Base-by-base conservation (phyloP, 371 early-diverging fungal species). In the Lichtheimia ornata region DNA sequence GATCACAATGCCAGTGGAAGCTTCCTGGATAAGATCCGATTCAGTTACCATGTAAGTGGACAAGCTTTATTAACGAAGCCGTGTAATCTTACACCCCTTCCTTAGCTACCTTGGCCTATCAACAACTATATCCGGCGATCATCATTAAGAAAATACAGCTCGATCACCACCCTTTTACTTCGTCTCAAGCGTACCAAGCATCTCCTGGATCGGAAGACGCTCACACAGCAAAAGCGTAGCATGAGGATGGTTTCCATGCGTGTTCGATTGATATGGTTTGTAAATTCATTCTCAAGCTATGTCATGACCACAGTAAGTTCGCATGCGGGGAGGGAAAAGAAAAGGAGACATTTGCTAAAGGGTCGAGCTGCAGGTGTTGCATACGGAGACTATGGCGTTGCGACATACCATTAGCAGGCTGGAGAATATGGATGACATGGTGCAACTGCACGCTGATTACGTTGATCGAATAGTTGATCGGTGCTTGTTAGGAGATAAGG, bases 161-260 rank as follows among this genome's bases (percentile, higher is more conserved):
- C 64, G 17, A 68, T 82, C 17, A 55, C 58, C 1, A 58, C 63
- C 1, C 69, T 82, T 14, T 22, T 82, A 13, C 53, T 80, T 5
- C 71, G 79, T 24, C 42, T 82, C 7, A 82, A 76, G 44, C 60
- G 81, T 12, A 74, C 81, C n/a, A 82, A 82, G 52, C 74, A 73
- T 53, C 49, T 80, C 1, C 63, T 82, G 57, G 83, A 82, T 56
- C 68, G 77, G 13, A 66, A 74, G 25, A 69, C 70, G 5, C 45
- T 80, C 12, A 75, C 71, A 24, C 63, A 57, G 28, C 44, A 50
- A 27, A 41, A 35, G 17, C 20, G 63, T 30, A 52, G 53, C 7
- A 69, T 53, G 54, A 27, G 43, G 22, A 69, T 80, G 55, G 77
- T 80, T 63, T 64, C 74, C 0, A 44, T 82, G 52, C 66, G 83